phyloP scores from a whole-genome alignment of 257 asterid genomes.

The Solanum virginianum region DNA sequence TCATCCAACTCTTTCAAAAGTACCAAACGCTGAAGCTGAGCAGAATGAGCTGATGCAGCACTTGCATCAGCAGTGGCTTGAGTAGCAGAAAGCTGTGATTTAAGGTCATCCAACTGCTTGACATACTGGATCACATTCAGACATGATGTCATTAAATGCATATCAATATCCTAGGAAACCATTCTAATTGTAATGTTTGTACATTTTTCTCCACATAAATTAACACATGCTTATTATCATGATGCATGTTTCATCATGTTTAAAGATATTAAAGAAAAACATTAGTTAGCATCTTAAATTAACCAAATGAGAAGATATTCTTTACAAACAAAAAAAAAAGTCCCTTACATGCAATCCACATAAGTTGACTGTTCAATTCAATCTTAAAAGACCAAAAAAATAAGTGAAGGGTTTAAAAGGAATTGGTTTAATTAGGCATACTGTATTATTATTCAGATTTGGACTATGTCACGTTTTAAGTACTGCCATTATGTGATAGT shows the following conservation, averaged over 20 bases:
- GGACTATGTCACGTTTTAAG: not conserved
- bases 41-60: conserved; percentile 69
- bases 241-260: not conserved
- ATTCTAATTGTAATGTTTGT: not conserved
- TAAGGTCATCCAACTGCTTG: conserved; percentile 64
- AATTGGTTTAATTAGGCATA: not conserved
- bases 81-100: conserved; percentile 45
- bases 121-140: conserved; percentile 36
- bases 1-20: conserved; percentile 63
- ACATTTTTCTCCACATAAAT: not conserved
- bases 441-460: not conserved
- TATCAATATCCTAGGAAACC: not conserved
- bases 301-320: not conserved
- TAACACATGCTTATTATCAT: not conserved
- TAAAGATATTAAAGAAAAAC: not conserved
- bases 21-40: conserved; percentile 59
- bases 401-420: not conserved
- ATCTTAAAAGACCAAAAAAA: not conserved
- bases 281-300: not conserved
- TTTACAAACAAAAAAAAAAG: not conserved
- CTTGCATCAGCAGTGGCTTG: conserved; percentile 76
- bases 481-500: not conserved
- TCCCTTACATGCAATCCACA: not conserved
- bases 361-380: not conserved
- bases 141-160: not conserved